Evolutionary conservation across 1,284 basidiomycete genomes (phyloP), one percentile per base, ranked within the genome.

Genomic region (Malassezia restricta): DNA sequence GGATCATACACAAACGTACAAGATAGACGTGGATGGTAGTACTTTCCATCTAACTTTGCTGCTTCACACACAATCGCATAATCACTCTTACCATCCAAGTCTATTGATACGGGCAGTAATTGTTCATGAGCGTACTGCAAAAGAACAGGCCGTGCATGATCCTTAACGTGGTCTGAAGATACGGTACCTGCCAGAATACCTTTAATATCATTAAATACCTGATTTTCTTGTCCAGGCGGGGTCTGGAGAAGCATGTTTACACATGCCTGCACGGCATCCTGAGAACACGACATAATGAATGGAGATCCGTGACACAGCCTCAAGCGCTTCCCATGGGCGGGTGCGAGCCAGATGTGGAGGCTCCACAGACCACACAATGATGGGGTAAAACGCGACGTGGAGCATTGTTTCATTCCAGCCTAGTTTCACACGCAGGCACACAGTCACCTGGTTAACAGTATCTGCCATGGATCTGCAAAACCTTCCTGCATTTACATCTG

Each of bases 401-500:
- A 24, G 20, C 20, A 24, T 24, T 24, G 20, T 24, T 24, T 24
- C 20, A 24, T 24, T 24, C 20, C 20, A 24, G 20, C 20, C 20
- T 24, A 24, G 2, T 24, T 24, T 24, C 20, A 24, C 20, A 4
- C 20, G 20, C 20, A 24, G 20, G 20, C 20, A 2, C 20, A 24
- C 20, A 24, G 20, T 24, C 20, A 2, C 20, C 20, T 2, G 2
- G 20, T 24, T 24, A 4, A 24, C 20, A 24, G 20, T 24, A 24
- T 5, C 24, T 8, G 24, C 44, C 29, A 72, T 72, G 68, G 67
- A 73, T 43, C 37, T 70, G 6, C 65, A 64, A 39, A 57, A 53
- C 5, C 52, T 71, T 27, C 65, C 68, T 8, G 68, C 70, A 30
- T 64, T 73, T 44, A 67, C 67, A 4, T 52, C 60, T 20, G 27